Evolutionary conservation across 352 stramenopile species (phyloP), one percentile per base, ranked within the genome.

Genomic region (Bremia lactucae): DNA sequence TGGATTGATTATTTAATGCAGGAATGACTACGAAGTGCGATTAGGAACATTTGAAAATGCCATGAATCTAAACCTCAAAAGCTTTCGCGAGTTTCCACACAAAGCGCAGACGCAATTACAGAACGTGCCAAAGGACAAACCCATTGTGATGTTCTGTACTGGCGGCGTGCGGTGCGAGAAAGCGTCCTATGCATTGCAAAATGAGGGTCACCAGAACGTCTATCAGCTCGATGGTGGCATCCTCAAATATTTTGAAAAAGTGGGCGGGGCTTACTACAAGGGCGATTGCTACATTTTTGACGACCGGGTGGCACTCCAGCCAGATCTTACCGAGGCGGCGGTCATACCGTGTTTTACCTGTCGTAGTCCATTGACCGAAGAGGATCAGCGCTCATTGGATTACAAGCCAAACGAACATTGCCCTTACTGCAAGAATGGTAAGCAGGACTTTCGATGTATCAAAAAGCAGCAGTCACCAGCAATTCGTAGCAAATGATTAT

Each of bases 241-340:
- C 18, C 56, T 88, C 33, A 78, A 81, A 40, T 88, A 88, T 45
- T 86, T 88, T 71, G 72, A 83, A 42, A 66, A 78, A 18, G 71
- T 82, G 9, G 72, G 75, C 4, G 70, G 64, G 14, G 71, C 68
- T 1, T 70, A 88, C 35, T 88, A 79, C 45, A 65, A 68, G 6
- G 72, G 70, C 38, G 73, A 86, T 46, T 88, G 75, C 62, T 88
- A 83, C 46, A 80, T 86, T 23, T 88, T 85, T 34, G 75, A 88
- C 44, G 71, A 86, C 42, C 75, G 75, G 16, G 71, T 88, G 31
- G 68, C 72, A 15, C 49, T 88, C 14, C 74, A 57, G n/a, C 70
- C 75, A 13, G 60, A 74, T 20, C 53, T 88, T 14, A 72, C 59
- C 4, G 68, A 82, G 23, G 57, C 55, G 7, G 39, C 41, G 7